phyloP scores from a whole-genome alignment of 163 green algal genomes.

The Scenedesmus sp. region DNA sequence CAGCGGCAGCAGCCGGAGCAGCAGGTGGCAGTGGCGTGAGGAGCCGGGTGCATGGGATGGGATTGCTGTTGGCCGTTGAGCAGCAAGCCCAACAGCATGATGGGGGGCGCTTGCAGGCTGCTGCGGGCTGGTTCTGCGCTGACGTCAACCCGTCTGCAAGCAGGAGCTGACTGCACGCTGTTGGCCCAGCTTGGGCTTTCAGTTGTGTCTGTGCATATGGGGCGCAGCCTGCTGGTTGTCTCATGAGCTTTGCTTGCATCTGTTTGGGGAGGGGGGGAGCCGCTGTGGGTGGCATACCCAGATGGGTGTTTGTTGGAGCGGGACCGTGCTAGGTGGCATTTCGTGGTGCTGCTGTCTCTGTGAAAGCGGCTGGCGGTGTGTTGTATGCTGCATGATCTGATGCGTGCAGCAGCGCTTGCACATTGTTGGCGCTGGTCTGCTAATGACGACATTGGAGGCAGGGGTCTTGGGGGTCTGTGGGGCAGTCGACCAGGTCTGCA shows the following conservation, averaged over 20 bases:
- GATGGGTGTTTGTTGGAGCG: not conserved
- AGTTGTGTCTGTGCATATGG: too few species aligned
- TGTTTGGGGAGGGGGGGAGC: too few species aligned
- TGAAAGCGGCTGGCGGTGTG: not conserved
- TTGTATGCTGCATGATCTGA: not conserved
- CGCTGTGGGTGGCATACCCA: not conserved
- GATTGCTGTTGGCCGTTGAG: too few species aligned
- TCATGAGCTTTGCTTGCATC: too few species aligned
- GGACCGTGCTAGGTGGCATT: not conserved
- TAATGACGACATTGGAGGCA: not conserved
- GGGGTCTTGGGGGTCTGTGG: not conserved
- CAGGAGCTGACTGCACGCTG: not conserved
- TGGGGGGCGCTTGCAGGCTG: not conserved
- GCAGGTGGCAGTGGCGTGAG: not conserved
- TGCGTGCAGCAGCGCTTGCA: not conserved
- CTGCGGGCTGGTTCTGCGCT: not conserved
- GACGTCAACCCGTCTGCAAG: not conserved
- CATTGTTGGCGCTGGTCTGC: not conserved
- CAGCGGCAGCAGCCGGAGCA: conserved; percentile 18
- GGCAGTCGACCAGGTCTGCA: not conserved
- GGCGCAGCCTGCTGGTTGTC: too few species aligned
- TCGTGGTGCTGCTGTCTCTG: not conserved
- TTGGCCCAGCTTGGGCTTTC: too few species aligned
- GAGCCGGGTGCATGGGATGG: not conserved
- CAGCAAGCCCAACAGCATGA: too few species aligned